These are phyloP conservation scores for Phoma sp. DNA, from an alignment of 2,329 filamentous ascomycete species.

Conservation along the genomic window DNA sequence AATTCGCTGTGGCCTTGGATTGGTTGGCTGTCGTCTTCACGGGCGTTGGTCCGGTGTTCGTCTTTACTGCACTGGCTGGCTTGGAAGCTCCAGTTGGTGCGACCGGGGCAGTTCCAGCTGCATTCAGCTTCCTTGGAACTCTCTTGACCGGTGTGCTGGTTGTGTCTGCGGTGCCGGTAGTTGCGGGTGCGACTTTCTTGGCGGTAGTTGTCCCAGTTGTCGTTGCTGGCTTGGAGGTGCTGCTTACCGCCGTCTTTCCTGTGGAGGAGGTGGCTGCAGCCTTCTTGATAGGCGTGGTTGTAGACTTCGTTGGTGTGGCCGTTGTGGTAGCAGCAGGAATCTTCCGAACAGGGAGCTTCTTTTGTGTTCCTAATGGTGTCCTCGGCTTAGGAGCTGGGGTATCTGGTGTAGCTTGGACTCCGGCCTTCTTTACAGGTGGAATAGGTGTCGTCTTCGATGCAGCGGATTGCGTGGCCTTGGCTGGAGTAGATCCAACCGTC, in stretches of 20 bases:
- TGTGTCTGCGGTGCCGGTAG: not conserved
- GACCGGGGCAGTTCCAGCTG: conserved; percentile 6
- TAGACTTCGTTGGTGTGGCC: conserved; percentile 30
- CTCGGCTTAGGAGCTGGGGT: conserved; percentile 24
- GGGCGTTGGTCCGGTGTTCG: conserved; percentile 18
- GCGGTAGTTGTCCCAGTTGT: conserved; percentile 7
- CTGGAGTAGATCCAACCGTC: conserved; percentile 25
- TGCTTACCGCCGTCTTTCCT: conserved; percentile 25
- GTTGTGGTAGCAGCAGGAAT: conserved; percentile 4
- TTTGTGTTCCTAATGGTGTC: conserved; percentile 33
- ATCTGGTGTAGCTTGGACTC: conserved; percentile 7
- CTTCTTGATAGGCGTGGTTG: conserved; percentile 31
- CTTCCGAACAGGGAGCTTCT: conserved; percentile 21
- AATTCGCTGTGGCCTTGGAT: conserved; percentile 1
- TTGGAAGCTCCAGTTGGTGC: conserved; percentile 24
- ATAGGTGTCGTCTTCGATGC: conserved; percentile 18
- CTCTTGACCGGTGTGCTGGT: conserved; percentile 7
- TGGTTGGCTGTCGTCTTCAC: conserved; percentile 17
- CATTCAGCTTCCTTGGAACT: conserved; percentile 6
- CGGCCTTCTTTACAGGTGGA: conserved; percentile 26
- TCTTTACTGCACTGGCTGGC: conserved; percentile 14
- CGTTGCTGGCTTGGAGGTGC: conserved; percentile 23
- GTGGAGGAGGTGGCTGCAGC: conserved; percentile 21
- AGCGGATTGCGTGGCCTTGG: conserved; percentile 25
- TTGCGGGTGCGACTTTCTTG: conserved; percentile 3